Percentiles rank a stretch among this genome's conserved stretches.
phyloP scores from a whole-genome alignment of 2,329 filamentous ascomycete genomes.

The Cladosporium sp. region DNA sequence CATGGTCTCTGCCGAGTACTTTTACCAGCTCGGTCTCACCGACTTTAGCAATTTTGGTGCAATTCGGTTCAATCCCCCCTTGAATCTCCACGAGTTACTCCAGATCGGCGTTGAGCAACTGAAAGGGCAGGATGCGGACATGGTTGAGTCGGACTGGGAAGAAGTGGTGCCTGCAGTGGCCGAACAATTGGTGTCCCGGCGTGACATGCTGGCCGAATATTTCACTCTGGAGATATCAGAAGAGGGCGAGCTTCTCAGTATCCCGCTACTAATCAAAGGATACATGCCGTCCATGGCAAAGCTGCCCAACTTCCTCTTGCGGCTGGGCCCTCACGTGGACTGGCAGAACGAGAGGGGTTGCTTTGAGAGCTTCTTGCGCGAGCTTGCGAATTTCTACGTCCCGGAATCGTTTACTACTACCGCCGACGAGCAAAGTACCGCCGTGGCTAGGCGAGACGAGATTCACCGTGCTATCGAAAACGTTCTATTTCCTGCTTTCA shows the following conservation, averaged over 20 bases:
- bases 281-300: slow-evolving; percentile 85
- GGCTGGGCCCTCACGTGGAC: slow-evolving; percentile 81
- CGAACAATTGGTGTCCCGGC: slow-evolving; percentile 65
- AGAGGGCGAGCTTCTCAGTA: slow-evolving; percentile 68
- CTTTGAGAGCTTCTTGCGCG: slow-evolving; percentile 78
- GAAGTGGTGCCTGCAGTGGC: slow-evolving; percentile 63
- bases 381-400: slow-evolving; percentile 85
- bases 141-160: slow-evolving; percentile 60
- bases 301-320: slow-evolving; percentile 80
- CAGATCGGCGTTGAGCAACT: slow-evolving; percentile 69
- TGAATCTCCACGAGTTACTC: slow-evolving; percentile 68
- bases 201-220: slow-evolving; percentile 89
- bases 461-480: slow-evolving; percentile 77
- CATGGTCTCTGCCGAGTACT: slow-evolving; percentile 77
- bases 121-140: slow-evolving; percentile 30
- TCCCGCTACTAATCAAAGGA: slow-evolving; percentile 83
- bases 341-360: slow-evolving; percentile 84
- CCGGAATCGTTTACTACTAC: slow-evolving; percentile 72
- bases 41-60: slow-evolving; percentile 93
- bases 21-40: slow-evolving; percentile 91
- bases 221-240: slow-evolving; percentile 81
- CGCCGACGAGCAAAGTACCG: slow-evolving; percentile 32
- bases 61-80: slow-evolving; percentile 73
- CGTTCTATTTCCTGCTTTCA: slow-evolving; percentile 85
- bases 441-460: slow-evolving; percentile 37